Evolutionary conservation across 768 basidiomycete species (phyloP), one percentile per base, ranked within the genome.

Genomic region (Tricholoma bakamatsutake): DNA sequence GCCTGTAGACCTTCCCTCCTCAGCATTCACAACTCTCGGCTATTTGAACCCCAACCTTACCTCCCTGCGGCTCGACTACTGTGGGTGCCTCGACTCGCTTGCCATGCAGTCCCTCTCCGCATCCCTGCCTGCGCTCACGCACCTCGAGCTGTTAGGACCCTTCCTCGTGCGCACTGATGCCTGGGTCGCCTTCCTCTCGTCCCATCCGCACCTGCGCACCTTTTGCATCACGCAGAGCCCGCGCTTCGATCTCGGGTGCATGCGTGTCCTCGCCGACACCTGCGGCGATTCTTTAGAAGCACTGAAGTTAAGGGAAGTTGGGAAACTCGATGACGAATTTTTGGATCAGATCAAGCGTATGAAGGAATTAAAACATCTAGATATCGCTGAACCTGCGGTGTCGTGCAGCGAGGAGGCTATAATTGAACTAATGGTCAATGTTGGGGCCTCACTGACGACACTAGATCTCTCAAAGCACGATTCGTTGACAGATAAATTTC

Each of bases 191-290:
- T 93, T 97, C 72, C 83, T 98, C 70, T 67, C 78, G 52, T 65
- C 79, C 1, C 82, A 87, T 52, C 78, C 84, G 4, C 67, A 74
- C 10, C 77, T 99, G 10, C 75, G 82, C 61, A 80, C 79, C 6
- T 90, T 98, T 70, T 75, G 87, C 39, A 83, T 99, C 63, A 87
- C 79, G 8, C 92, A 95, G 64, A 90, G 88, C 55, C 92, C 93
- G 7, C 82, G 93, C 4, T 94, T 98, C 69, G 84, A 93, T 66
- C 65, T 85, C 3, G 76, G 79, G 10, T 91, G 88, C 64, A 70
- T 89, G 54, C 65, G 75, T 11, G 66, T 78, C 0, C 80, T 97
- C 21, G 78, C 85, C 27, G 81, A 78, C 52, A 72, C 79, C 21
- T 77, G 80, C 49, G 65, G 65, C 10, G 57, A 54, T 2, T 66